A percentile compares a stretch with the other conserved stretches of the same genome.
phyloP scores from a whole-genome alignment of 345 rosid species.

The Lepidium aucheri region DNA sequence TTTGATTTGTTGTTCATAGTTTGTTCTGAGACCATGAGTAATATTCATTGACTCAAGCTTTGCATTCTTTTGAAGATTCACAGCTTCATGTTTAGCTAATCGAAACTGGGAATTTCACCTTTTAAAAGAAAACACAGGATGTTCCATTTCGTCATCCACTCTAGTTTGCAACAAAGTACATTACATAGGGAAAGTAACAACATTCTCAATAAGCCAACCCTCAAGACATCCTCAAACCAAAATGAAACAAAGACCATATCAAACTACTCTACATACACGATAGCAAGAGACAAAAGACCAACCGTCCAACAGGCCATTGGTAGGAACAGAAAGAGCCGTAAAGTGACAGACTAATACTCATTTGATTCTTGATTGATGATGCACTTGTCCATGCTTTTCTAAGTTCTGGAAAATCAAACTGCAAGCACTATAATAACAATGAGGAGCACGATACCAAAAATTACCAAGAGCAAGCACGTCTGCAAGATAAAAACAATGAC shows the following conservation, averaged over 20 bases:
- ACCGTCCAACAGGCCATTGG: background rate
- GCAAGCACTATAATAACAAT: constrained; percentile 74
- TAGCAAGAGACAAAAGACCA: background rate
- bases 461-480: constrained; percentile 87
- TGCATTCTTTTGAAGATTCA: background rate
- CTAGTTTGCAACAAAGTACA: background rate
- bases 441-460: constrained; percentile 81
- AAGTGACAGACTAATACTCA: background rate
- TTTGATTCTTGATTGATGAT: constrained; percentile 2
- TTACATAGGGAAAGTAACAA: background rate
- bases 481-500: constrained; percentile 26
- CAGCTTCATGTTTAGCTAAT: background rate
- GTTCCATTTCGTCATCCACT: background rate
- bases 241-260: background rate
- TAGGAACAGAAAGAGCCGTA: background rate
- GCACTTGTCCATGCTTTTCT: background rate
- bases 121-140: background rate
- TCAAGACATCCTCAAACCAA: constrained; percentile 2
- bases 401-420: constrained; percentile 30
- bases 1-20: constrained; percentile 9
- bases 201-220: constrained; percentile 1
- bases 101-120: background rate
- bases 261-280: background rate
- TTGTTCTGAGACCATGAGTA: background rate
- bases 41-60: background rate